Evolutionary conservation across 2,329 filamentous ascomycete species (phyloP).

Genomic region (Neonectria magnoliae): DNA sequence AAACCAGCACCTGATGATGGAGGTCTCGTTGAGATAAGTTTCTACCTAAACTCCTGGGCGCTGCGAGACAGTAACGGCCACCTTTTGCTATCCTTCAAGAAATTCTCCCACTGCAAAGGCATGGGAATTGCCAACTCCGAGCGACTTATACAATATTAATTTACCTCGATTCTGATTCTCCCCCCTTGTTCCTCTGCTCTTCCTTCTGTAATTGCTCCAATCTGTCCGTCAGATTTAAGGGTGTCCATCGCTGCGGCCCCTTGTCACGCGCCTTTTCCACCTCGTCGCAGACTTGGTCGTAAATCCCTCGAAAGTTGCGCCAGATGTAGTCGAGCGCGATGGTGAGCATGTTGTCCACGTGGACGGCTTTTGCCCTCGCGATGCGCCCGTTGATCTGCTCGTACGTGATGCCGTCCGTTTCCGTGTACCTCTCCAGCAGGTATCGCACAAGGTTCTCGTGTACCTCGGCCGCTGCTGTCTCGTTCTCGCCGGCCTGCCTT

Average conservation of each 20-base stretch:
- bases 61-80: not conserved
- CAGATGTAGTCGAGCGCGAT: conserved; percentile 36
- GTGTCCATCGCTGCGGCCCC: conserved; percentile 34
- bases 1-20: not conserved
- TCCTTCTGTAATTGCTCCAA: conserved; percentile 29
- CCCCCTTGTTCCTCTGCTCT: conserved; percentile 15
- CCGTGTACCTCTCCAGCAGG: conserved; percentile 37
- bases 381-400: conserved; percentile 36
- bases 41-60: not conserved
- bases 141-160: not conserved
- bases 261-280: conserved; percentile 33
- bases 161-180: not conserved
- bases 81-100: too few relatives aligned
- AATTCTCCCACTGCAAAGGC: not conserved
- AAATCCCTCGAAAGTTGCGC: conserved; percentile 35
- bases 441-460: conserved; percentile 40
- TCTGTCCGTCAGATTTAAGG: conserved; percentile 31
- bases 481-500: conserved; percentile 26
- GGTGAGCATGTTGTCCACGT: conserved; percentile 36
- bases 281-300: conserved; percentile 32
- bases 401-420: conserved; percentile 36
- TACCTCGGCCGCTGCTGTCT: conserved; percentile 33
- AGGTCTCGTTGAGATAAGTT: not conserved
- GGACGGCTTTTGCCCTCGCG: conserved; percentile 27
- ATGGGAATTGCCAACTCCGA: not conserved